Base-by-base conservation (phyloP, 805 yeast species). In the Wickerhamiella dianesei region DNA sequence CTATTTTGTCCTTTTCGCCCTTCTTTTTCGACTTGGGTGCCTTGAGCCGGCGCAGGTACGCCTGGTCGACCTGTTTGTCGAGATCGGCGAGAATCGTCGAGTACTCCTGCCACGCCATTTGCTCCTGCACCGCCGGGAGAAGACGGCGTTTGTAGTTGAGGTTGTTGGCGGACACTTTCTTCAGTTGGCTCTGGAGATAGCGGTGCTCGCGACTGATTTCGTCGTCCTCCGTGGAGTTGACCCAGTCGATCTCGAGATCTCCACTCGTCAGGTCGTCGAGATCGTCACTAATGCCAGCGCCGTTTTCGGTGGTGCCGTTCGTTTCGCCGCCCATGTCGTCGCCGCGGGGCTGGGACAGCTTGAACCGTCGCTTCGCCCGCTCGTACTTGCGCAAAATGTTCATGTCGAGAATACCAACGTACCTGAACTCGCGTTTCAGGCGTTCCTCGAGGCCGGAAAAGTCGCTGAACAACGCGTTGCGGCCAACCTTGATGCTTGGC, bases 11-110 rank as follows among this genome's bases (percentile, higher is more conserved):
- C 32, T 25, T 25, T 12, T 25, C 32, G 32, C 32, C 32, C 65
- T 79, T 80, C 65, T 77, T 77, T 54, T 75, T 70, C 59, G 75
- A 77, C 57, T 74, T 82, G 48, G 86, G 79, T 5, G 79, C 85
- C 56, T 87, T 77, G 47, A 82, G 73, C 50, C 96, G 71, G 62
- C 87, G 82, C 52, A 82, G 67, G 60, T 88, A 92, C 18, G 94
- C 88, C 62, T 85, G 96, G 61, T 92, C 98, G 35, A 92, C 88
- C 64, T 92, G 99, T 62, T 89, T 92, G 62, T 92, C 96, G 54
- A 92, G 70, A 60, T 92, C 97, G 48, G 92, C 97, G 49, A 87
- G 64, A 45, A 92, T 88, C 12, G 89, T 82, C 49, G 80, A 71
- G 62, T 85, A 92, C 62, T 92, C 98, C 61, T 89, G 96, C 78